Evolutionary conservation across 768 basidiomycete genomes (phyloP).

Genomic region (Cyclocybe aegerita): DNA sequence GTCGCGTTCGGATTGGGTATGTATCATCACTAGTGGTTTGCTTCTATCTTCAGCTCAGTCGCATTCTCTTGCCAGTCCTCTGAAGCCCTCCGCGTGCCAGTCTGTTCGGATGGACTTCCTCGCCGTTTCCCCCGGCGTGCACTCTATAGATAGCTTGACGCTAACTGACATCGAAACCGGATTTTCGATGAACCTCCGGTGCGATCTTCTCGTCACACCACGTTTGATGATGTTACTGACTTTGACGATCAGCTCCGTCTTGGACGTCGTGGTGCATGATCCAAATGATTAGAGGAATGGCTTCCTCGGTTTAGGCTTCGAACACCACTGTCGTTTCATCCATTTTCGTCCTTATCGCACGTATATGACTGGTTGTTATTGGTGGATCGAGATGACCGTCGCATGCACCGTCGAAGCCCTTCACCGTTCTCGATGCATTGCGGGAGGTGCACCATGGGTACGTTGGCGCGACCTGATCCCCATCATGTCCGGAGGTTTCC

Average conservation of each 20-base stretch:
- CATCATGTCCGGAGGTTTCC: no score
- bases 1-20: conserved; percentile 77
- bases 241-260: conserved; percentile 51
- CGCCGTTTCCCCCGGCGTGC: conserved; percentile 77
- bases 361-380: no score
- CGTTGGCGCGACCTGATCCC: no score
- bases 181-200: conserved; percentile 75
- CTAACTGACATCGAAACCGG: conserved; percentile 77
- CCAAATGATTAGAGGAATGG: conserved; percentile 22
- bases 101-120: conserved; percentile 86
- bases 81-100: conserved; percentile 80
- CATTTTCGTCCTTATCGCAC: no score
- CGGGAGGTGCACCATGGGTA: no score
- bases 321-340: no score
- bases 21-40: conserved; percentile 27
- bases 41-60: neutral
- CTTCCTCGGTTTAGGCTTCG: neutral
- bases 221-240: conserved; percentile 5
- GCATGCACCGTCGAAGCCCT: no score
- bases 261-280: conserved; percentile 77
- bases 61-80: conserved; percentile 47
- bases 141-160: conserved; percentile 68
- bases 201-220: conserved; percentile 11
- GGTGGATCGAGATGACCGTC: no score
- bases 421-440: no score